Evolutionary conservation across 495 filamentous ascomycete genomes (phyloP).

Genomic region (Apodospora peruviana): DNA sequence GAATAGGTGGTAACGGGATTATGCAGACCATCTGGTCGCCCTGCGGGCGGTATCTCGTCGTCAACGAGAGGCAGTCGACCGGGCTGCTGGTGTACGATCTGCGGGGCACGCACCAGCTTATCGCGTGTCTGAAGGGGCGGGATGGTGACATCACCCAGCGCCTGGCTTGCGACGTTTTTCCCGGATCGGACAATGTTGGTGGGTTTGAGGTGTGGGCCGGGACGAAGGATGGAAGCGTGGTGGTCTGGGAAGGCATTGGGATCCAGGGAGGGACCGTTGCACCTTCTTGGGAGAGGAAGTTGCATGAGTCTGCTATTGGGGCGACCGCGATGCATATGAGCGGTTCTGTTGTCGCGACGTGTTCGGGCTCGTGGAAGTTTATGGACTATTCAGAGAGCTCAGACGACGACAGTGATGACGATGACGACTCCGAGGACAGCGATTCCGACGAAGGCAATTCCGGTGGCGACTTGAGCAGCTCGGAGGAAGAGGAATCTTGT

Average conservation of each 20-base stretch:
- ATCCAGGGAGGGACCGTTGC: conserved; percentile 47
- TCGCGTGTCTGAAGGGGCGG: conserved; percentile 68
- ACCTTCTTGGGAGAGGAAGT: conserved; percentile 53
- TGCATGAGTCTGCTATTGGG: conserved; percentile 53
- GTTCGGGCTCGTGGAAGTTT: conserved; percentile 54
- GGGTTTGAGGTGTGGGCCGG: conserved; percentile 82
- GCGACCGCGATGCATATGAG: conserved; percentile 60
- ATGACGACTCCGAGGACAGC: conserved; percentile 1
- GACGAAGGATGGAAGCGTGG: conserved; percentile 69
- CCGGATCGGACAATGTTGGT: conserved; percentile 33
- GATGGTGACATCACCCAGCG: conserved; percentile 62
- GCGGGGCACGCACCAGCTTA: conserved; percentile 59
- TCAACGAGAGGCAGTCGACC: conserved; percentile 75
- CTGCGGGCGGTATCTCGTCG: conserved; percentile 80
- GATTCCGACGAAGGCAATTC: neutral
- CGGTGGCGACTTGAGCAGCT: conserved; percentile 1
- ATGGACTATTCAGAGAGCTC: conserved; percentile 15
- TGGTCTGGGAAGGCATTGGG: conserved; percentile 65
- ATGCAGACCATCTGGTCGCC: conserved; percentile 74
- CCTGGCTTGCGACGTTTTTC: conserved; percentile 66
- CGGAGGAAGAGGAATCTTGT: neutral
- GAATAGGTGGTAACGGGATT: conserved; percentile 61
- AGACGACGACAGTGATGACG: conserved; percentile 1
- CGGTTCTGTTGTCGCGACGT: conserved; percentile 67
- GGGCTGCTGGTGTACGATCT: conserved; percentile 80